Base-by-base conservation (phyloP, 176 grass and related monocot species). In the Paspalum notatum region DNA sequence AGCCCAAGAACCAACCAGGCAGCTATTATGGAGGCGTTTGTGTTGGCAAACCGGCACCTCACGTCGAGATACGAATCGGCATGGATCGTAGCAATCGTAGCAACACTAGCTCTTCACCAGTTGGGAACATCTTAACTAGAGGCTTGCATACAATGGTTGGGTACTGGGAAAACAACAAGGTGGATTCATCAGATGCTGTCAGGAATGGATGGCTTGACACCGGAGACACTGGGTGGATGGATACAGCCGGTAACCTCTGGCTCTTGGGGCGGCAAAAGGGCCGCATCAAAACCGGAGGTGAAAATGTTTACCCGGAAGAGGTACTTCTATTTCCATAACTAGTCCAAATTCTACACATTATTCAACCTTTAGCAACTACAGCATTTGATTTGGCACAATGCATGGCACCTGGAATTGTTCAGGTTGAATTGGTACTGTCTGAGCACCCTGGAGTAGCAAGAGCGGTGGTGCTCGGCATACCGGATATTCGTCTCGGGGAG, bases 221-320 rank as follows among this genome's bases (percentile, higher is more conserved):
- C 0, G 84, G 95, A 1, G 95, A 98, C 69, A 87, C 88, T 68
- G 95, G 95, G 37, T 93, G 95, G 92, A 70, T 79, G 46, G 76
- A 79, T 48, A 69, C 15, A 46, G 49, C 81, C 12, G 88, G 95
- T 48, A 82, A 83, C 68, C 55, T 98, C 24, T 94, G 92, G 92
- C 85, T 98, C 27, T 75, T 93, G 84, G 92, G 92, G 5, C 80
- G 95, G 41, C 86, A 91, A 53, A 94, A 98, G 48, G 92, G 77
- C 42, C 53, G 92, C 47, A 93, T 94, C 44, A 98, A 98, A 78
- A 94, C 69, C 4, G 95, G 95, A 52, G 95, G 92, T 37, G 95
- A 98, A 84, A 95, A 95, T 88, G 86, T 98, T 13, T 98, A 93
- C 59, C 95, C 92, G 0, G 95, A 98, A 86, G 95, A 98, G 92